Evolutionary conservation across 805 yeast species (phyloP).

Genomic region (Pichia eremophila): DNA sequence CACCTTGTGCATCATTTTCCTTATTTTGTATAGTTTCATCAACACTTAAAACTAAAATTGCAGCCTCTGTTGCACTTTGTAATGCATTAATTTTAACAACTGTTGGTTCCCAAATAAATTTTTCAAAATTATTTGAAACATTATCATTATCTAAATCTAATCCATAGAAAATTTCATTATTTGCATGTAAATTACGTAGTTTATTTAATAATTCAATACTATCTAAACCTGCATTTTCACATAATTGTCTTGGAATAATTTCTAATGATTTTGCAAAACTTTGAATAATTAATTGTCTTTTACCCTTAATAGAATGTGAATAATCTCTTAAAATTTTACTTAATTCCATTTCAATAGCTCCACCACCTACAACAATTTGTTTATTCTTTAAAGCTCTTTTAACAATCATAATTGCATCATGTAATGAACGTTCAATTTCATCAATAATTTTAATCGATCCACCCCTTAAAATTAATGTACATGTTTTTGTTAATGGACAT

Average conservation of each 20-base stretch:
- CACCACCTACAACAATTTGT: slow-evolving; percentile 94
- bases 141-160: slow-evolving; percentile 80
- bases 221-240: slow-evolving; percentile 98
- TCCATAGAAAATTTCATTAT: slow-evolving; percentile 88
- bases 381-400: slow-evolving; percentile 86
- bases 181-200: slow-evolving; percentile 87
- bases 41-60: slow-evolving; percentile 83
- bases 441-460: slow-evolving; percentile 99
- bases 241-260: slow-evolving; percentile 91
- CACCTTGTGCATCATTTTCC: slow-evolving; percentile 40
- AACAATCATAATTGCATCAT: slow-evolving; percentile 98
- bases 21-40: slow-evolving; percentile 86
- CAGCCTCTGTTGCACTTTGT: slow-evolving; percentile 94
- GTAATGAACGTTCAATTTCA: slow-evolving; percentile 94
- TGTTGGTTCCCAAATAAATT: slow-evolving; percentile 97
- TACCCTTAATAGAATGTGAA: slow-evolving; percentile 84
- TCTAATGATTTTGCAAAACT: slow-evolving; percentile 94
- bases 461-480: slow-evolving; percentile 89
- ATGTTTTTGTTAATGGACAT: slow-evolving; percentile 85
- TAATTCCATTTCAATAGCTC: slow-evolving; percentile 97
- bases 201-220: slow-evolving; percentile 90
- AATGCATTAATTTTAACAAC: slow-evolving; percentile 90
- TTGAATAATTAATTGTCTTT: slow-evolving; percentile 85
- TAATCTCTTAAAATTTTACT: slow-evolving; percentile 81
- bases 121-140: slow-evolving; percentile 74